Percentiles rank a stretch among this genome's conserved stretches.
Conservation (phyloP, 306 rosid genomes). For the Prunus kanzakura region DNA sequence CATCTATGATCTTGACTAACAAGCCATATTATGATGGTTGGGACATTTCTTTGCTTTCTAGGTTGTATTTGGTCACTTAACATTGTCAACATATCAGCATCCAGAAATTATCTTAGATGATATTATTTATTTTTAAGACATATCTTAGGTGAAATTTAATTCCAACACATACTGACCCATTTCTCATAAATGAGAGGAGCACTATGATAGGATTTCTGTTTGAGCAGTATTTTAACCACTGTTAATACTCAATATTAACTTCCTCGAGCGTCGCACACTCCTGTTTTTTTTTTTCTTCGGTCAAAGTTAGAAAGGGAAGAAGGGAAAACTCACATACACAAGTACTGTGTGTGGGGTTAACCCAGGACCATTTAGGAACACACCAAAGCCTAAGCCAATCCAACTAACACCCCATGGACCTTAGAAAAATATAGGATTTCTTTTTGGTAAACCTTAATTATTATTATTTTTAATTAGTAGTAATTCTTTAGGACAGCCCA, state of each 20-base stretch:
- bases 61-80: slow-evolving; percentile 6
- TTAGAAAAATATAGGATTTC: not conserved
- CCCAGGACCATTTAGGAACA: no score
- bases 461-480: no score
- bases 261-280: not conserved
- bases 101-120: not conserved
- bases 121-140: not conserved
- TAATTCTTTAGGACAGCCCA: no score
- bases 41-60: not conserved
- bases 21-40: slow-evolving; percentile 17
- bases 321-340: no score
- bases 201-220: no score
- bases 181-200: no score
- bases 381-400: no score
- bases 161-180: no score
- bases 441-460: not conserved
- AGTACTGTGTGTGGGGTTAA: no score
- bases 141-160: no score
- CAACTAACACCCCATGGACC: not conserved
- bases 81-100: slow-evolving; percentile 14
- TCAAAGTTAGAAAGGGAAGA: no score
- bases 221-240: not conserved
- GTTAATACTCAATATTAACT: not conserved
- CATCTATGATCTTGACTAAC: slow-evolving; percentile 24
- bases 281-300: not conserved